Conservation (phyloP, 1,284 basidiomycete genomes). For the Tilletiopsis washingtonensis region DNA sequence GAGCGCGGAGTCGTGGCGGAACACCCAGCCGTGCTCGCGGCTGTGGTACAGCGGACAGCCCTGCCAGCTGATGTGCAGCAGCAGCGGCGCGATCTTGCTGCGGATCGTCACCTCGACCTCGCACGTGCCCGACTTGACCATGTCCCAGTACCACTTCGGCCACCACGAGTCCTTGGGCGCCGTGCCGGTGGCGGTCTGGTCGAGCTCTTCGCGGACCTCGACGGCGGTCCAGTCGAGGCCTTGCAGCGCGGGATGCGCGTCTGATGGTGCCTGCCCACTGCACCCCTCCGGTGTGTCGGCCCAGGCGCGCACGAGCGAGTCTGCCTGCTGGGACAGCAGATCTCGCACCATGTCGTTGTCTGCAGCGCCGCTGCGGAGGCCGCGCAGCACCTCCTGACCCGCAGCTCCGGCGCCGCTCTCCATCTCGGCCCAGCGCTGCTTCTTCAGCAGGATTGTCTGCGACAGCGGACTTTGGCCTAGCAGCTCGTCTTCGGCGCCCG, state of each 20-base stretch:
- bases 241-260: conserved; percentile 17
- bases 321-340: conserved; percentile 18
- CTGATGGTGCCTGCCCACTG: no score
- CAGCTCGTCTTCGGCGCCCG: not conserved
- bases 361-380: conserved; percentile 1
- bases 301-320: conserved; percentile 7
- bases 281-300: no score
- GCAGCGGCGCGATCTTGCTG: conserved; percentile 71
- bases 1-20: conserved; percentile 39
- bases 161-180: conserved; percentile 46
- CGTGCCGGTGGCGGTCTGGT: conserved; percentile 2
- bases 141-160: conserved; percentile 97
- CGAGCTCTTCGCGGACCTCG: conserved; percentile 5
- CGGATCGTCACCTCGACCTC: conserved; percentile 75
- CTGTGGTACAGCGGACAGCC: conserved; percentile 78
- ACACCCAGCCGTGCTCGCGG: conserved; percentile 84
- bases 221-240: conserved; percentile 29
- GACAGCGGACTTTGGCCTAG: no score
- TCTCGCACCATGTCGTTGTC: conserved; percentile 4
- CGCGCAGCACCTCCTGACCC: conserved; percentile 8
- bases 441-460: conserved; percentile 15
- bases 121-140: conserved; percentile 50
- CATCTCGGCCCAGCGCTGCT: conserved; percentile 11
- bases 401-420: conserved; percentile 12
- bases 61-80: conserved; percentile 80